Evolutionary conservation across 2,329 filamentous ascomycete genomes (phyloP).

Genomic region (Corynespora cassiicola): DNA sequence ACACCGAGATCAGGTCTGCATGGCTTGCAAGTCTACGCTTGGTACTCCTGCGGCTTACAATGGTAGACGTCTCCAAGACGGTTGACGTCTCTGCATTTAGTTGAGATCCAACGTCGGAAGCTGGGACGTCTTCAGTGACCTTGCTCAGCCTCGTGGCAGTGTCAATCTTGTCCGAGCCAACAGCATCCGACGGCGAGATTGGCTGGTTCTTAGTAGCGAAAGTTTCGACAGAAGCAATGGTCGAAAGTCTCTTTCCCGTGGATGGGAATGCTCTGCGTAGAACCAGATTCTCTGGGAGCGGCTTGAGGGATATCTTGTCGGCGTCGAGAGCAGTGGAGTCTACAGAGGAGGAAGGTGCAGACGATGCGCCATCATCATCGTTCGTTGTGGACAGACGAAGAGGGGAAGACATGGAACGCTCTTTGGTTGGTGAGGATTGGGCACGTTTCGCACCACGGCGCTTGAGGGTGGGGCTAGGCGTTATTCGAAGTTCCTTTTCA

Average conservation of each 20-base stretch:
- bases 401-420: constrained; percentile 38
- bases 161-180: constrained; percentile 31
- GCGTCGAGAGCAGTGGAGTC: constrained; percentile 38
- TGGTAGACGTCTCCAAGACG: no score
- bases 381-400: constrained; percentile 23
- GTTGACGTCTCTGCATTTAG: constrained; percentile 40
- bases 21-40: constrained; percentile 79
- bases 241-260: constrained; percentile 63
- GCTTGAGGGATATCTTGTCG: constrained; percentile 36
- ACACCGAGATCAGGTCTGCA: constrained; percentile 89
- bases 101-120: constrained; percentile 37
- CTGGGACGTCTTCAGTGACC: constrained; percentile 23
- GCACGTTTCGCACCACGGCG: constrained; percentile 46
- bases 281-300: constrained; percentile 44
- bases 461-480: constrained; percentile 42
- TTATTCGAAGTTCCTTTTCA: constrained; percentile 23
- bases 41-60: constrained; percentile 54
- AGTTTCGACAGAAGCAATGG: constrained; percentile 65
- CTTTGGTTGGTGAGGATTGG: constrained; percentile 51
- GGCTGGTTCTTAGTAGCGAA: constrained; percentile 46
- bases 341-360: constrained; percentile 44
- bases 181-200: constrained; percentile 33
- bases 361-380: constrained; percentile 35
- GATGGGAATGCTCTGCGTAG: constrained; percentile 57
- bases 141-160: constrained; percentile 23